Evolutionary conservation across 2,329 filamentous ascomycete species (phyloP), one percentile per base, ranked within the genome.

Genomic region (Trichophyton rubrum): DNA sequence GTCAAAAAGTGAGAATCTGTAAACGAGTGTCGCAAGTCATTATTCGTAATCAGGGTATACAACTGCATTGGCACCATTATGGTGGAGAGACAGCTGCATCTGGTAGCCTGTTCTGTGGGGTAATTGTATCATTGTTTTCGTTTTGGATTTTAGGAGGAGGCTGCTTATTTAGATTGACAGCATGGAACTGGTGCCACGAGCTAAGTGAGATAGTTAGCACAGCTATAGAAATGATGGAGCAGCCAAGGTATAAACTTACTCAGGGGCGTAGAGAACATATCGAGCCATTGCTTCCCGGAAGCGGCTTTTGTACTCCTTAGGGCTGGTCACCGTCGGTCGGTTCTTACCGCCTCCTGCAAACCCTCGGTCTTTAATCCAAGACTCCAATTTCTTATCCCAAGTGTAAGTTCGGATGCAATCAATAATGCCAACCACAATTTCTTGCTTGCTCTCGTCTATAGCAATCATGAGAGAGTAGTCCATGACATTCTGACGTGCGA

Each of bases 381-480:
- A 93, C 77, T 99, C 93, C n/a, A 99, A 82, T 72, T 96, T 96
- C 80, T 99, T 99, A 78, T 99, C 93, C 90, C 93, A 99, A 0
- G 93, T 99, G 71, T 97, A 99, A 0, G 93, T 99, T 60, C 93
- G 85, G 66, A 99, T 97, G 72, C 93, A 97, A 72, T 99, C 92
- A 65, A 99, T 97, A 68, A 99, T 97, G 3, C 93, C 93, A 1
- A 99, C 91, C 13, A 97, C 90, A 13, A 99, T 83, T 74, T 99
- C 92, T 68, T 92, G 91, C 64, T 85, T 83, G 41, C 81, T 80
- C 71, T 96, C 93, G 68, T 99, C 92, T 51, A 99, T 95, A 0
- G 92, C 95, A 60, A 96, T 91, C 93, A 99, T 99, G 51, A 99
- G 82, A 24, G 88, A 93, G 76, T 99, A 99, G 75, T 99, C 93